phyloP scores from a whole-genome alignment of 257 asterid genomes.

The Orobanche coerulescens region DNA sequence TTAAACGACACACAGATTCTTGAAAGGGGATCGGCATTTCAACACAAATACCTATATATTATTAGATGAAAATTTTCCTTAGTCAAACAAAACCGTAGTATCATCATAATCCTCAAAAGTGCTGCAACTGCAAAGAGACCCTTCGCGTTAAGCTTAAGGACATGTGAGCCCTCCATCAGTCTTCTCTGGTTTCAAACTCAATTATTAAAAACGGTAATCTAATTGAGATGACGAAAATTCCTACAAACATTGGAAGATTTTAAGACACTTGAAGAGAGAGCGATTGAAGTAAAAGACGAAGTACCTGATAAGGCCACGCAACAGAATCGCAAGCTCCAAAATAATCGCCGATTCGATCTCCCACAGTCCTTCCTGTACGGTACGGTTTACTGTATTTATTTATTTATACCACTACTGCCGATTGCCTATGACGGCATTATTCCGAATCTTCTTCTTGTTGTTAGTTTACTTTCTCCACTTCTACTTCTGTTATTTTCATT shows the following conservation, averaged over 20 bases:
- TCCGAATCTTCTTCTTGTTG: too few species aligned
- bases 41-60: background rate
- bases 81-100: background rate
- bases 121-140: slow-evolving; percentile 5
- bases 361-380: background rate
- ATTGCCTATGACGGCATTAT: background rate
- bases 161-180: background rate
- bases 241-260: background rate
- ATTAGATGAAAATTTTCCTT: background rate
- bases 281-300: background rate
- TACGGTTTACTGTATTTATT: background rate
- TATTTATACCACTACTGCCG: background rate
- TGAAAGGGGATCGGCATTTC: background rate
- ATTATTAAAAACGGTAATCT: background rate
- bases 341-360: slow-evolving; percentile 21
- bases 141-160: background rate
- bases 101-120: slow-evolving; percentile 5
- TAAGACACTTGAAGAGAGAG: background rate
- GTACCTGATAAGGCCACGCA: slow-evolving; percentile 10
- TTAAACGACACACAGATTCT: background rate
- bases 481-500: too few species aligned
- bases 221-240: background rate
- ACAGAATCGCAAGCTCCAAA: background rate
- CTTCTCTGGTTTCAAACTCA: background rate
- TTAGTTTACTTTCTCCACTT: too few species aligned